Percentiles rank a stretch among this genome's conserved stretches.
These are phyloP conservation scores for Eremomyces bilateralis DNA, from an alignment of 495 filamentous ascomycete genomes.

Conservation along the genomic window DNA sequence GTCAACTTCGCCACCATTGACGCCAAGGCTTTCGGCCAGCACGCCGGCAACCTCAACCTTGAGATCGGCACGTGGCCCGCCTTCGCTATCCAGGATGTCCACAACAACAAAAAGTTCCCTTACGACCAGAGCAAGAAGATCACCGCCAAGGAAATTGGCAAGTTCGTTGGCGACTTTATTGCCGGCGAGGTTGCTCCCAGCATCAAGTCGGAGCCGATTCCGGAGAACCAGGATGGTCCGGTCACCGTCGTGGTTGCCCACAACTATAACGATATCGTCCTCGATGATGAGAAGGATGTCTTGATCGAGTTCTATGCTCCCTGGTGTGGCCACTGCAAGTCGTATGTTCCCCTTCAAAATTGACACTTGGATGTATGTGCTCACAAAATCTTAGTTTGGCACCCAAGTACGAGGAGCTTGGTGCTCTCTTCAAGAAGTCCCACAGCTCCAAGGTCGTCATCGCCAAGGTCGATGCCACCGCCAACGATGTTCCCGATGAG, in stretches of 20 bases:
- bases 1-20: constrained; percentile 98
- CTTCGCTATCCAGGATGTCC: constrained; percentile 91
- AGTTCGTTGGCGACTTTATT: constrained; percentile 75
- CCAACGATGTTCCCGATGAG: constrained; percentile 91
- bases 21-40: constrained; percentile 81
- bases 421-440: constrained; percentile 46
- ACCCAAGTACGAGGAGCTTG: constrained; percentile 67
- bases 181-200: constrained; percentile 78
- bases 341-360: constrained; percentile 23
- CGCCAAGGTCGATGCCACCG: constrained; percentile 94
- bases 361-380: too few species aligned
- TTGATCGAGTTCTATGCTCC: constrained; percentile 97
- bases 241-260: constrained; percentile 82
- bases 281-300: constrained; percentile 90
- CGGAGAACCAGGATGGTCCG: constrained; percentile 80
- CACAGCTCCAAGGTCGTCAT: constrained; percentile 65
- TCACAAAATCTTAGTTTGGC: constrained; percentile 34
- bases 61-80: constrained; percentile 87
- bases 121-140: constrained; percentile 71
- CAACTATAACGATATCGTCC: constrained; percentile 80
- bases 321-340: constrained; percentile 99
- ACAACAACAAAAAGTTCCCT: constrained; percentile 94
- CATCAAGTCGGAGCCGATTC: constrained; percentile 96
- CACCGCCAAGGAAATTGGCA: constrained; percentile 47
- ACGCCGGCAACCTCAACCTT: constrained; percentile 93